Evolutionary conservation across 2,329 filamentous ascomycete species (phyloP).

Genomic region (Monosporascus sp.): DNA sequence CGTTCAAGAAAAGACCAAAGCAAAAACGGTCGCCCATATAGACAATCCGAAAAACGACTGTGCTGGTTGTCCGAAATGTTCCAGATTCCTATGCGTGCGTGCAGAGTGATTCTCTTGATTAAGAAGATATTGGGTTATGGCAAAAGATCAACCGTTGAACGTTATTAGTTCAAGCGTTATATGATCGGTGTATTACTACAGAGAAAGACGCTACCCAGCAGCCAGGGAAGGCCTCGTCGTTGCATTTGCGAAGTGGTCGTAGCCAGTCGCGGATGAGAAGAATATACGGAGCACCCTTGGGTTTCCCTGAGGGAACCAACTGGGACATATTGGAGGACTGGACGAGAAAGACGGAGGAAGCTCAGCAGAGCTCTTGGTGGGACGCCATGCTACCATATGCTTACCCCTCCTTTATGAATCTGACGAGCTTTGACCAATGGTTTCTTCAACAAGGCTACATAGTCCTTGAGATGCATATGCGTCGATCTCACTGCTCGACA

Average conservation of each 20-base stretch:
- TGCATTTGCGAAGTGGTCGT: slow-evolving; percentile 23
- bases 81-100: neutral
- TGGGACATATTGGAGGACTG: slow-evolving; percentile 10
- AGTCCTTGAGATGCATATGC: too few species aligned
- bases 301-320: slow-evolving; percentile 18
- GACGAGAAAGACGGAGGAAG: slow-evolving; percentile 9
- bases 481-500: too few species aligned
- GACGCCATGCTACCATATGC: slow-evolving; percentile 18
- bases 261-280: slow-evolving; percentile 9
- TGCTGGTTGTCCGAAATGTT: slow-evolving; percentile 14
- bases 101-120: neutral
- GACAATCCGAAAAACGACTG: slow-evolving; percentile 14
- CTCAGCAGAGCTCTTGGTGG: slow-evolving; percentile 9
- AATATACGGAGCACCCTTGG: slow-evolving; percentile 17
- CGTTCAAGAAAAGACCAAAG: slow-evolving; percentile 7
- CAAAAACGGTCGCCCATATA: slow-evolving; percentile 19
- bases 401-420: neutral
- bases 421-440: too few species aligned
- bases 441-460: too few species aligned
- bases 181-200: too few species aligned
- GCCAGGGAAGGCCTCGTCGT: slow-evolving; percentile 1
- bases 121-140: too few species aligned
- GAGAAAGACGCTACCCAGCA: neutral
- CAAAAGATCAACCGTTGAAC: too few species aligned
- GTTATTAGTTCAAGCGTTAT: too few species aligned